Evolutionary conservation across 1,284 basidiomycete species (phyloP).

Genomic region (Puccinia hordei): DNA sequence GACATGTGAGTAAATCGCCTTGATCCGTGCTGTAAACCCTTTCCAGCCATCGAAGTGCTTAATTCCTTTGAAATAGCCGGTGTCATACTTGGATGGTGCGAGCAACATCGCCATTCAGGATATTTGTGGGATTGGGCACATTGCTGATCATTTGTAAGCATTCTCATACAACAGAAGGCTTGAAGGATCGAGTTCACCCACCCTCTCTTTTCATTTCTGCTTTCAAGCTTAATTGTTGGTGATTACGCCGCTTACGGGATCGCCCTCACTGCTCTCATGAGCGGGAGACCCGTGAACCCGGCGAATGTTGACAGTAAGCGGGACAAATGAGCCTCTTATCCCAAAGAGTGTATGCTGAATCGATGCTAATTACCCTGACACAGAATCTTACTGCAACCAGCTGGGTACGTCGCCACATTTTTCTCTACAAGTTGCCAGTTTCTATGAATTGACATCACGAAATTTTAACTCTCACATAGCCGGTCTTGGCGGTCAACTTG

Average conservation of each 20-base stretch:
- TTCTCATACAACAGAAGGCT: no score
- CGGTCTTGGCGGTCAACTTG: not conserved
- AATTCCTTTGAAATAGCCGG: not conserved
- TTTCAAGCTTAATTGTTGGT: slow-evolving; percentile 4
- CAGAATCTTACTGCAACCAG: slow-evolving; percentile 6
- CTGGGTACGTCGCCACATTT: not conserved
- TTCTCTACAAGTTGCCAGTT: not conserved
- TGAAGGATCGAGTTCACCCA: not conserved
- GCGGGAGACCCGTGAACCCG: slow-evolving; percentile 35
- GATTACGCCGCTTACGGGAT: slow-evolving; percentile 21
- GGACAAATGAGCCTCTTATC: not conserved
- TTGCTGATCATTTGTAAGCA: slow-evolving; percentile 26
- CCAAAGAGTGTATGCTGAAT: not conserved
- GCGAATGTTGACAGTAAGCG: slow-evolving; percentile 29
- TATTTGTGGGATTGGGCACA: slow-evolving; percentile 3
- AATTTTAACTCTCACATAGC: not conserved
- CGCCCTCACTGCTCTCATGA: slow-evolving; percentile 20
- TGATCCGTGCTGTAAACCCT: no score
- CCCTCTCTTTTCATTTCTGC: not conserved
- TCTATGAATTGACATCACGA: not conserved
- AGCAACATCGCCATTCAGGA: slow-evolving; percentile 27
- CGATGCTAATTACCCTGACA: not conserved
- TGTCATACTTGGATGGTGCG: slow-evolving; percentile 13
- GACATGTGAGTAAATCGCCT: not conserved
- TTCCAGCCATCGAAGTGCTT: not conserved